Evolutionary conservation across 108 stramenopile species (phyloP).

Genomic region (Heterococcus sp.): DNA sequence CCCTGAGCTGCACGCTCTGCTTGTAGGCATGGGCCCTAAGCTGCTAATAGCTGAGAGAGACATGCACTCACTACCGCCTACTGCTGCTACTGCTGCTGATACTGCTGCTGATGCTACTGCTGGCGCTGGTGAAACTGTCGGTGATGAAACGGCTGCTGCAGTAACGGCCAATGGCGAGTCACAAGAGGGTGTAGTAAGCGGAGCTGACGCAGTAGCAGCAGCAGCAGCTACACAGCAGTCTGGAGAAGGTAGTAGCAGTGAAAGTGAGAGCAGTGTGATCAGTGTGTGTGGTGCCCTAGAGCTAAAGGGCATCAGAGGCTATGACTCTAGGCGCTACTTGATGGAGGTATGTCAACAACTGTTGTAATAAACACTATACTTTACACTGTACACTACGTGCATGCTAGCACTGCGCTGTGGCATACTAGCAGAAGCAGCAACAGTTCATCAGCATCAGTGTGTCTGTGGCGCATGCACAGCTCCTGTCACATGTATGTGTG

Average conservation of each 20-base stretch:
- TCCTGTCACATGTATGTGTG: neutral
- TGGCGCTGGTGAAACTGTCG: neutral
- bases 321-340: neutral
- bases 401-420: neutral
- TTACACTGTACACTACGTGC: neutral
- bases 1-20: conserved; percentile 71
- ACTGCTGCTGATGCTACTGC: conserved; percentile 16
- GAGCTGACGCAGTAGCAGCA: conserved; percentile 33
- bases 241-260: conserved; percentile 5
- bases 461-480: neutral
- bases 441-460: no score
- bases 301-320: neutral
- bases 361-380: neutral
- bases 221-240: no score
- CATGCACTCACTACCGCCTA: no score
- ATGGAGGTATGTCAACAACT: conserved; percentile 1
- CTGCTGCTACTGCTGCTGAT: conserved; percentile 12
- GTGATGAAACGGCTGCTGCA: conserved; percentile 29
- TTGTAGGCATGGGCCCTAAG: conserved; percentile 22
- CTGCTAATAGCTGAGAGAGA: conserved; percentile 44
- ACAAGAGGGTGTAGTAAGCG: conserved; percentile 7
- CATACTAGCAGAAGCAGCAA: no score
- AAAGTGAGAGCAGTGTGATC: conserved; percentile 7
- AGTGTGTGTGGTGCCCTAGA: neutral
- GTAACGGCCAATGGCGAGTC: conserved; percentile 11